Evolutionary conservation across 1,284 basidiomycete genomes (phyloP).

Genomic region (Apiotrichum gracile): DNA sequence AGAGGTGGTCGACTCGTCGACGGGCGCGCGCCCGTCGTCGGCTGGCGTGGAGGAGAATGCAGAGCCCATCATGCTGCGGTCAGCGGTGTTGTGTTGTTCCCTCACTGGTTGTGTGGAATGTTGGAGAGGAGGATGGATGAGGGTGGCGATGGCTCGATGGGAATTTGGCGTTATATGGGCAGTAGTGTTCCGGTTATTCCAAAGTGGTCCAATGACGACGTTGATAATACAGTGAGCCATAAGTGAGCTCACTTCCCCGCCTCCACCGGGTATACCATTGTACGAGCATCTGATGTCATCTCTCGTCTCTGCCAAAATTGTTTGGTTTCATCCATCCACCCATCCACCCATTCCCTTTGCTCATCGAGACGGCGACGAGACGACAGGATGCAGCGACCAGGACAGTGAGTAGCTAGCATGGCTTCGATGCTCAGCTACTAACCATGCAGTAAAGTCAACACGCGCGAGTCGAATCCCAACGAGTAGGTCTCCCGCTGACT

Average conservation of each 20-base stretch:
- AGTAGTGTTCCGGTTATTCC: too few species aligned
- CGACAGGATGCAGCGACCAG: conserved; percentile 17
- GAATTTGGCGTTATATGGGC: too few species aligned
- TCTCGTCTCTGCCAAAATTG: too few species aligned
- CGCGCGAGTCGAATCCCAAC: conserved; percentile 41
- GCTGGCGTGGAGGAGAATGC: not conserved
- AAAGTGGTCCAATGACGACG: too few species aligned
- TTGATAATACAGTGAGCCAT: too few species aligned
- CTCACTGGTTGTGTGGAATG: not conserved
- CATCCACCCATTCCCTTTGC: too few species aligned
- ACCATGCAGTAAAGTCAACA: conserved; percentile 33
- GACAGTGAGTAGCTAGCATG: conserved; percentile 4
- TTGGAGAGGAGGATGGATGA: too few species aligned
- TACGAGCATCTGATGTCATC: too few species aligned
- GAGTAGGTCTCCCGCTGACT: conserved; percentile 18
- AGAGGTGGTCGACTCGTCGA: not conserved
- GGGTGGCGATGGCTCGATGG: too few species aligned
- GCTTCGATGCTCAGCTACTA: not conserved
- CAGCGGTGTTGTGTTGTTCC: not conserved
- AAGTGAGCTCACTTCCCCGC: too few species aligned
- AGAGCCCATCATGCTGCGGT: not conserved
- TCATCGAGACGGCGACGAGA: not conserved
- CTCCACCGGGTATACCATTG: too few species aligned
- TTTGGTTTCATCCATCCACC: not conserved
- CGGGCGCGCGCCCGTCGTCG: not conserved